These are phyloP conservation scores for Eucalyptus regnans DNA, from an alignment of 345 rosid genomes.

Conservation along the genomic window DNA sequence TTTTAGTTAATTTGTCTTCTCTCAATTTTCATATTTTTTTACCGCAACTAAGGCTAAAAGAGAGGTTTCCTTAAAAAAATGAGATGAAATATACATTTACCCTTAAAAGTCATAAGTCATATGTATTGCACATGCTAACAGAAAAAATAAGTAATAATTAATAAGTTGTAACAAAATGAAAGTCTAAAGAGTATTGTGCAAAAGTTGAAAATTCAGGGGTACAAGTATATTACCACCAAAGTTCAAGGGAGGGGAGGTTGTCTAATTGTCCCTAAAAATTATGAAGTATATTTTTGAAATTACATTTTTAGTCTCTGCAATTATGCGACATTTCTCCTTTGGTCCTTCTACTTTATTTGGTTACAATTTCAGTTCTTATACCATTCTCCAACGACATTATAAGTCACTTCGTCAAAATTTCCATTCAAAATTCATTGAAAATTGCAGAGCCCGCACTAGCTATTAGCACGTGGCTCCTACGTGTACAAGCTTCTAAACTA, in stretches of 20 bases:
- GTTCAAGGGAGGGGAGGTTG: not conserved
- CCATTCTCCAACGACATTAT: not conserved
- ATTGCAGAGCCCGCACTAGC: not conserved
- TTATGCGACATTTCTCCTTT: not conserved
- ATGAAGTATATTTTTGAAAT: not conserved
- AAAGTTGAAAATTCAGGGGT: not conserved
- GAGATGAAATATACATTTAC: not conserved
- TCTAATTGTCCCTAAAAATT: not conserved
- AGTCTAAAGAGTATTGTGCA: not conserved
- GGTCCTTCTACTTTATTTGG: not conserved
- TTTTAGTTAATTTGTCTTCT: not conserved
- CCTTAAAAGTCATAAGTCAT: not conserved
- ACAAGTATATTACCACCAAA: not conserved
- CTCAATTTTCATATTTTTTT: not conserved
- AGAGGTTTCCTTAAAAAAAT: not conserved
- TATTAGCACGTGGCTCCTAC: not conserved
- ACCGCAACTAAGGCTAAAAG: not conserved
- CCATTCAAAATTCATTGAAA: not conserved
- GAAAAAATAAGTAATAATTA: too few relatives aligned
- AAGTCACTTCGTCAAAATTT: not conserved
- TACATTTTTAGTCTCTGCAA: not conserved
- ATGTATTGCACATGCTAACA: not conserved
- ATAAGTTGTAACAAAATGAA: not conserved
- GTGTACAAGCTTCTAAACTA: not conserved
- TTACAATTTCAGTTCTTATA: not conserved